Conservation (phyloP, 257 asterid genomes). For the Solanum etuberosum region DNA sequence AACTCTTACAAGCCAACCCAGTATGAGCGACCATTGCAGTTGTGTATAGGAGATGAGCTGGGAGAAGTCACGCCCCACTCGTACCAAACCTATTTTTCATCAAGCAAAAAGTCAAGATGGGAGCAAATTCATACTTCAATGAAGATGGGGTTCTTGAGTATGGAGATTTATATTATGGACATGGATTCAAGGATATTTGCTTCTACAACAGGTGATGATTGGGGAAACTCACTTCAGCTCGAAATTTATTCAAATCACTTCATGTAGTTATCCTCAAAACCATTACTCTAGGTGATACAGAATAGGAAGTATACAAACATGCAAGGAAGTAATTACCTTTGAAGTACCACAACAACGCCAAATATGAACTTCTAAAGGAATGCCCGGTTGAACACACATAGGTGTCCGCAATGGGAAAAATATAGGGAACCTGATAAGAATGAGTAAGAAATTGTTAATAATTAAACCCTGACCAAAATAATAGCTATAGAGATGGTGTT, state of each 20-base stretch:
- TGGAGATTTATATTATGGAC: not conserved
- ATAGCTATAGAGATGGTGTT: not conserved
- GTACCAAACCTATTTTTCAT: constrained; percentile 68
- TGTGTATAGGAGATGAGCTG: constrained; percentile 63
- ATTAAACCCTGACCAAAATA: not conserved
- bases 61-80: constrained; percentile 91
- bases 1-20: constrained; percentile 75
- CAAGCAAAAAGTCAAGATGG: not conserved
- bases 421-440: constrained; percentile 68
- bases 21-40: constrained; percentile 83
- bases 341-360: constrained; percentile 94
- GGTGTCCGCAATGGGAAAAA: constrained; percentile 91
- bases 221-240: not conserved
- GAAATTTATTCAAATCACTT: not conserved
- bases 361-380: constrained; percentile 68
- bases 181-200: not conserved
- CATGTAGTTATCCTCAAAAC: not conserved
- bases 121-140: not conserved
- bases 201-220: not conserved
- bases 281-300: not conserved
- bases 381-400: constrained; percentile 41
- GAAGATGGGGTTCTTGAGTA: not conserved
- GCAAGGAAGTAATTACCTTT: constrained; percentile 40
- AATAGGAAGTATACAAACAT: not conserved
- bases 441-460: constrained; percentile 5